phyloP scores from a whole-genome alignment of 2,329 filamentous ascomycete genomes.

The Aspergillus sp. region DNA sequence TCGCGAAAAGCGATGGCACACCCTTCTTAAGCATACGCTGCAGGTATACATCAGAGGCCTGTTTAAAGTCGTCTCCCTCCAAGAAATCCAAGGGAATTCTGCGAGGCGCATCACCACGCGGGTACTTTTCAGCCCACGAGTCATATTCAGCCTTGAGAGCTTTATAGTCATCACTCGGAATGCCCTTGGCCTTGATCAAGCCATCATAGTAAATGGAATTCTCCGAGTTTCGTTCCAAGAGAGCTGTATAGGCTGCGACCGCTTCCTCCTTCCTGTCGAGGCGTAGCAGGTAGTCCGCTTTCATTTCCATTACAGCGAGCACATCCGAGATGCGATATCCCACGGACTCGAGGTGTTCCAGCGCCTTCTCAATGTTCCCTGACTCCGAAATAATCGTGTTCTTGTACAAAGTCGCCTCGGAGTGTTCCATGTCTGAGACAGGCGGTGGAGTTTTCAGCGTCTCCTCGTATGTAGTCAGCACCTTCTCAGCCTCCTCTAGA shows the following conservation, averaged over 20 bases:
- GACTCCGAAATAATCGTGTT: conserved; percentile 90
- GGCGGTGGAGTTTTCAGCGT: conserved; percentile 80
- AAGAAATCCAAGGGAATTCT: conserved; percentile 89
- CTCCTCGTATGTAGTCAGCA: conserved; percentile 88
- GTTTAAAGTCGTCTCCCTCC: conserved; percentile 74
- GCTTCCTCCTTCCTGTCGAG: conserved; percentile 78
- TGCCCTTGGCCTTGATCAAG: conserved; percentile 67
- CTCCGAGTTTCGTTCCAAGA: conserved; percentile 86
- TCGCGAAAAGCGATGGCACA: conserved; percentile 93
- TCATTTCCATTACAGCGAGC: conserved; percentile 79
- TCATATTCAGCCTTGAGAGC: conserved; percentile 74
- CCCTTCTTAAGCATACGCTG: conserved; percentile 85
- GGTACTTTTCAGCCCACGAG: conserved; percentile 76
- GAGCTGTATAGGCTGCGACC: conserved; percentile 72
- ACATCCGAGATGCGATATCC: conserved; percentile 79
- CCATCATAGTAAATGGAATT: conserved; percentile 82
- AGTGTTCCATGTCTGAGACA: conserved; percentile 83
- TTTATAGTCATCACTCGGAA: conserved; percentile 61
- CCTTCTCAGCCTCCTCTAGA: conserved; percentile 80
- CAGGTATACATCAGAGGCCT: conserved; percentile 76
- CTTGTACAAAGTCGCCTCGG: conserved; percentile 92
- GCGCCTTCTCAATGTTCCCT: conserved; percentile 76
- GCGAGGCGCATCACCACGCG: conserved; percentile 79
- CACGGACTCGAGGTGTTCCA: conserved; percentile 80
- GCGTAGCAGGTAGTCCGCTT: conserved; percentile 78